Conservation (phyloP, 768 basidiomycete genomes). For the Rhodotorula sphaerocarpa region DNA sequence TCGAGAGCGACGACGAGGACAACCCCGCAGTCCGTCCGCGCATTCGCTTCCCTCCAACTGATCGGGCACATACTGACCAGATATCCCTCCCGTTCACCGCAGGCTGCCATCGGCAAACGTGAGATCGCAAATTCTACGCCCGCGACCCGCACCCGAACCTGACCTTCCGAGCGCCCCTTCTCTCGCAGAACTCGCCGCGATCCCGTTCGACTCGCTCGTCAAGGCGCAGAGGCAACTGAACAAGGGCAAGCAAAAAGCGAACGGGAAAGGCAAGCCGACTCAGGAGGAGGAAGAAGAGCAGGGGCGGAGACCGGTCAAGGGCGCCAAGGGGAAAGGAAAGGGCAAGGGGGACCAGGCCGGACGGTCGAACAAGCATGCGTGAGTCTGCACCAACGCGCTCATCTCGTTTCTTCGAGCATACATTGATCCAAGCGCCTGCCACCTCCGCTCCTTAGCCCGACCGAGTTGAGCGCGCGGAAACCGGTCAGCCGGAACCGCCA, state of each 20-base stretch:
- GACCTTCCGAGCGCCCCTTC: neutral
- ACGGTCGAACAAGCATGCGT: neutral
- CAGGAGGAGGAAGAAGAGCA: conserved; percentile 7
- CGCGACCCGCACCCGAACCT: neutral
- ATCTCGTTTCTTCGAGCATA: neutral
- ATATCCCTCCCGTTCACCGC: too few species aligned
- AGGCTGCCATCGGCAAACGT: conserved; percentile 25
- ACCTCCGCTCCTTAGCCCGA: conserved; percentile 10
- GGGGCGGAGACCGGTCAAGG: neutral
- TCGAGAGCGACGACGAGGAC: conserved; percentile 10
- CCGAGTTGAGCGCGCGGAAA: conserved; percentile 25
- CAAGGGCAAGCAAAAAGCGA: conserved; percentile 8
- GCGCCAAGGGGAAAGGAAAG: conserved; percentile 14
- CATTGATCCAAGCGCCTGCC: neutral
- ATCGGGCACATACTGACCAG: neutral
- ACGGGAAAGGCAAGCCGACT: conserved; percentile 1
- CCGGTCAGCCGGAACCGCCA: conserved; percentile 22
- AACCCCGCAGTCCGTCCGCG: conserved; percentile 16
- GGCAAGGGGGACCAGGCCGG: conserved; percentile 6
- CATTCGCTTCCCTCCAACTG: too few species aligned
- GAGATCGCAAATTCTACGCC: neutral
- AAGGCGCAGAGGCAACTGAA: conserved; percentile 32
- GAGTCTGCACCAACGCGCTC: conserved; percentile 31
- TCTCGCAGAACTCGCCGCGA: conserved; percentile 33
- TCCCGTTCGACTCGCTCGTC: conserved; percentile 29